phyloP scores from a whole-genome alignment of 1,139 yeast species.

The Yamadazyma trypodendri region DNA sequence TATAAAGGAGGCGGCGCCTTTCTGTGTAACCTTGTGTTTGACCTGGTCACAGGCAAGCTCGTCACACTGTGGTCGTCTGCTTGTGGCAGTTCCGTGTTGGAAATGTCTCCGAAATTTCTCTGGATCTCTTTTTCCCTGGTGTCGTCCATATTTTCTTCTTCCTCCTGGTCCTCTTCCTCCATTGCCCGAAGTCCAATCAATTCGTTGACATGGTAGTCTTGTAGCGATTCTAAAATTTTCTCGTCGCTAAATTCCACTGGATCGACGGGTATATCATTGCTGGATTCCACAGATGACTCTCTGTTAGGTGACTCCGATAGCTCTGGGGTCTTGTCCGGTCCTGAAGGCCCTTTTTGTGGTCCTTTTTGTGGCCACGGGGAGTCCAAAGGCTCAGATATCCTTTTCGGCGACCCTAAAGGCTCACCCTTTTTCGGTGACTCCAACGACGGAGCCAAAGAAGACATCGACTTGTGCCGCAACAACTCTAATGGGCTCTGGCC shows the following conservation, averaged over 20 bases:
- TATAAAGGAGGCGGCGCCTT: slow-evolving; percentile 18
- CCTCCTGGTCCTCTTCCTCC: too few relatives aligned
- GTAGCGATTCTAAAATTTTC: background rate
- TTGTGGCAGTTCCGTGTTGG: background rate
- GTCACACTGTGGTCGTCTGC: background rate
- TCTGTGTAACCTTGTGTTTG: slow-evolving; percentile 13
- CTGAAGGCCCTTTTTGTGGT: too few relatives aligned
- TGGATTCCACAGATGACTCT: too few relatives aligned
- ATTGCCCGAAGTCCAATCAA: slow-evolving; percentile 8
- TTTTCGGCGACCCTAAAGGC: too few relatives aligned
- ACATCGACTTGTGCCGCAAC: background rate
- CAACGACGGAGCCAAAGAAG: slow-evolving; percentile 2
- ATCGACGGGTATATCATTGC: too few relatives aligned
- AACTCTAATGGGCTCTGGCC: background rate
- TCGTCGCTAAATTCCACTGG: background rate
- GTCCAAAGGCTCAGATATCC: too few relatives aligned
- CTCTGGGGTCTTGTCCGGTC: background rate
- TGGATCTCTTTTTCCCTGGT: background rate
- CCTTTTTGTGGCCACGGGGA: too few relatives aligned
- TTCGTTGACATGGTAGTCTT: slow-evolving; percentile 7
- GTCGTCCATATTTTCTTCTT: background rate
- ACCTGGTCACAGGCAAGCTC: background rate
- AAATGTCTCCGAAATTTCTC: too few relatives aligned
- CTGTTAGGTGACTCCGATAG: background rate
- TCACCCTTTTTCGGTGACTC: background rate